Evolutionary conservation across 2,329 filamentous ascomycete species (phyloP), one percentile per base, ranked within the genome.

Genomic region (Hirsutella rhossiliensis): DNA sequence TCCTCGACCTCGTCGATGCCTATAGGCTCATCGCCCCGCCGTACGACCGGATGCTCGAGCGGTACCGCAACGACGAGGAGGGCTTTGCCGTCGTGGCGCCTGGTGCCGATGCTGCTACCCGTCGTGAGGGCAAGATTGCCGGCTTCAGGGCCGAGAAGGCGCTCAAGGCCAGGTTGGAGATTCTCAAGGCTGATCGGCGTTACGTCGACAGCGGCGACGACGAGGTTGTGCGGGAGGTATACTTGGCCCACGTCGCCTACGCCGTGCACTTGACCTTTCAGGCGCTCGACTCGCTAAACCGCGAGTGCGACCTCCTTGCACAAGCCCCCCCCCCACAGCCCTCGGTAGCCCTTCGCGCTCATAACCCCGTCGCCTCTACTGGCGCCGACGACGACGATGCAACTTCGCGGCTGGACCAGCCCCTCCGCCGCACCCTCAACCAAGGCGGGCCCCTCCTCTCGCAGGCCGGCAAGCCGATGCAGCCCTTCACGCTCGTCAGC

Each of bases 401-500:
- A 27, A 82, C 78, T 6, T 83, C 90, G 18, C 79, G 83, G 2
- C 70, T 97, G 2, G 90, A 97, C 59, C 63, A 68, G 39, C 73
- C 78, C 7, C 58, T 81, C 36, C 68, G 68, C 31, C 54, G 69
- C 51, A 63, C 53, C 57, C 69, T 48, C 64, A 4, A 17, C 11
- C 28, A 2, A 5, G 76, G 56, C 64, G 86, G 87, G 0, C 87
- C 90, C 0, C 70, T 97, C 18, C 71, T 98, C 20, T 85, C 80
- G 49, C 75, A 72, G 48, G 73, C 82, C 45, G 92, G 92, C 38
- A 92, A 87, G 59, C 92, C 92, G 13, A 70, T 97, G 53, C 80
- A 89, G 54, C 90, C 90, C 1, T 97, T 98, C 57, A 96, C 88
- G 1, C 71, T 98, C 19, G 72, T 94, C 5, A 82, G 83, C 47